Percentiles rank a stretch among this genome's conserved stretches.
Conservation (phyloP, 2,329 filamentous ascomycete genomes). For the Metarhizium rileyi region DNA sequence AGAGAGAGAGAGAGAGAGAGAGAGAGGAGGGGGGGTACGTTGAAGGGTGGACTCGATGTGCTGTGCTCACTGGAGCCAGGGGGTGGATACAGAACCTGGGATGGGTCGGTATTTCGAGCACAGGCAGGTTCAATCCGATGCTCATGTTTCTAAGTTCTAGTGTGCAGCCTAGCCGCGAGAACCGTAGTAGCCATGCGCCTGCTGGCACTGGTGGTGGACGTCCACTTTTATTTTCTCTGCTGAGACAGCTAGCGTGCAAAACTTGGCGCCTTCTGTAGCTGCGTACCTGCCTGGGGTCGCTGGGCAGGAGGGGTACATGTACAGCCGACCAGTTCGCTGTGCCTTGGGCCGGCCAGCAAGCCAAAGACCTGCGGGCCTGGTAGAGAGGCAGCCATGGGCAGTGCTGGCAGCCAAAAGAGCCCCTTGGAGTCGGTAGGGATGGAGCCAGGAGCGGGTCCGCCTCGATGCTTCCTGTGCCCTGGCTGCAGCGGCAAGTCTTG, state of each 20-base stretch:
- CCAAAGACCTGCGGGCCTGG: too few species aligned
- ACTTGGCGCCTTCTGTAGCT: conserved; percentile 8
- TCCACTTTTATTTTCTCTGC: conserved; percentile 6
- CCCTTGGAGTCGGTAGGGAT: background rate
- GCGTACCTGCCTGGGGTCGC: conserved; percentile 7
- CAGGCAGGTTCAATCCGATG: too few species aligned
- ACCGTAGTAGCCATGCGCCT: background rate
- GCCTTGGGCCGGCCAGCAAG: too few species aligned
- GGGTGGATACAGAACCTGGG: background rate
- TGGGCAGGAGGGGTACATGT: background rate
- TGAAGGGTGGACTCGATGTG: too few species aligned
- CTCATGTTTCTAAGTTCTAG: background rate
- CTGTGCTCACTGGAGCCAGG: too few species aligned
- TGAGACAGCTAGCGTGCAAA: conserved; percentile 5
- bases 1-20: background rate
- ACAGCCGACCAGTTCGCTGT: too few species aligned
- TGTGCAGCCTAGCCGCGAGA: background rate
- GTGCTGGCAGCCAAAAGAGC: too few species aligned
- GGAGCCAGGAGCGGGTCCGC: conserved; percentile 1
- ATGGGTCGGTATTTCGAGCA: too few species aligned
- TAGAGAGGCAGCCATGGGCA: too few species aligned
- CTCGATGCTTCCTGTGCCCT: conserved; percentile 3
- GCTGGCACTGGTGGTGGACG: too few species aligned
- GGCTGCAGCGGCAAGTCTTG: background rate
- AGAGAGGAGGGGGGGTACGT: too few species aligned